Evolutionary conservation across 2,329 filamentous ascomycete genomes (phyloP).

Genomic region (Westerdykella ornata): DNA sequence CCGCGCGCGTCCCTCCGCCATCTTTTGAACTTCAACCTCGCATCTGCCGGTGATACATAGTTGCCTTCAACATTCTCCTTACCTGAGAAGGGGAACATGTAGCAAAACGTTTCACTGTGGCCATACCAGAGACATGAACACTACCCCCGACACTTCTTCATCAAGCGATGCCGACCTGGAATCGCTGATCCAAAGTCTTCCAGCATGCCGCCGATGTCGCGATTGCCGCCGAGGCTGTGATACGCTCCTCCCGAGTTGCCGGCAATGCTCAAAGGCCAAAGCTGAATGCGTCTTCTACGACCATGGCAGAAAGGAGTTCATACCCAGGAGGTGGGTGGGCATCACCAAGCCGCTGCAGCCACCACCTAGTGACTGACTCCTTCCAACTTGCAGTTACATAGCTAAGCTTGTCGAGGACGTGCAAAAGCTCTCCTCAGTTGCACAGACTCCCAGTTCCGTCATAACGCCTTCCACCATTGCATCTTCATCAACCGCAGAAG

Average conservation of each 20-base stretch:
- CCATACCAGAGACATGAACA: not conserved
- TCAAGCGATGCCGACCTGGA: conserved; percentile 12
- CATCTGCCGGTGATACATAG: not conserved
- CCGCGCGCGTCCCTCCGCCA: not conserved
- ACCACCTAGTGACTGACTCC: not conserved
- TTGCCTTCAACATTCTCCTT: not conserved
- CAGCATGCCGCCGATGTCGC: conserved; percentile 32
- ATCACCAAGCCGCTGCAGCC: not conserved
- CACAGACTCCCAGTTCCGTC: conserved; percentile 7
- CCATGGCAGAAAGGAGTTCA: conserved; percentile 26
- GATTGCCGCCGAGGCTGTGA: conserved; percentile 34
- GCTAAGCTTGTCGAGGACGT: conserved; percentile 32
- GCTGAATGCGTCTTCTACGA: conserved; percentile 33
- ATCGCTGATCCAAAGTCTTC: conserved; percentile 23
- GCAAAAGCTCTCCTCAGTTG: conserved; percentile 17
- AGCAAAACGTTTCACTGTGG: no score
- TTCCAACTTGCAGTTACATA: conserved; percentile 23
- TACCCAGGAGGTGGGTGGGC: conserved; percentile 24
- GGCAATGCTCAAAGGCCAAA: conserved; percentile 33
- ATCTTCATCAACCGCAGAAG: conserved; percentile 4
- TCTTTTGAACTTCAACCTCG: not conserved
- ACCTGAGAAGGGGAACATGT: no score
- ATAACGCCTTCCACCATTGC: conserved; percentile 2
- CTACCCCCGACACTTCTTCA: conserved; percentile 1
- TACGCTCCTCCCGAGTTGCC: conserved; percentile 33